phyloP scores from a whole-genome alignment of 257 asterid species.

The Jaltomata sinuosa region DNA sequence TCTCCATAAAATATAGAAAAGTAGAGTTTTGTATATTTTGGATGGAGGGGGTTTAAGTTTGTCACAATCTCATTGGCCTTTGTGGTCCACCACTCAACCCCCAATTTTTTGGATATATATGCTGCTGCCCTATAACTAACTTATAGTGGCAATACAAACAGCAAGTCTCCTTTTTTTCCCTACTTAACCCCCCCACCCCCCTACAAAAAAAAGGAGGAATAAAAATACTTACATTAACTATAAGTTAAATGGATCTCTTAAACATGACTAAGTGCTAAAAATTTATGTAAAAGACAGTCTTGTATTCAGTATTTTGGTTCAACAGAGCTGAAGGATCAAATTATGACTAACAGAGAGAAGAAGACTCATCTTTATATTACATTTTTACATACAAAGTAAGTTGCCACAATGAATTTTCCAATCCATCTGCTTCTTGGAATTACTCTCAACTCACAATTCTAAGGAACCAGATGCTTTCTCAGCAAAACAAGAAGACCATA shows the following conservation, averaged over 20 bases:
- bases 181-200: no score
- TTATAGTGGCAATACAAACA: neutral
- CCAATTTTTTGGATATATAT: neutral
- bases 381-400: constrained; percentile 21
- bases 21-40: neutral
- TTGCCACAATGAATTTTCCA: constrained; percentile 34
- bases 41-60: constrained; percentile 9
- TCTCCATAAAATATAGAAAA: neutral
- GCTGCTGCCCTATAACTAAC: neutral
- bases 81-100: neutral
- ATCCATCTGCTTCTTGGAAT: constrained; percentile 20
- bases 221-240: no score
- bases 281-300: no score
- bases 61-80: neutral
- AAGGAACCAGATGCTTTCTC: neutral
- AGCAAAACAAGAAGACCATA: neutral
- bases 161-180: neutral
- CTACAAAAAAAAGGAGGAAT: no score
- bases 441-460: neutral
- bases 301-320: neutral
- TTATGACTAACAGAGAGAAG: neutral
- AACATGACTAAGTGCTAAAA: no score
- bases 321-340: neutral
- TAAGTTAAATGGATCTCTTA: no score
- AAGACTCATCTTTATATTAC: neutral